Percentiles rank a stretch among this genome's conserved stretches.
phyloP scores from a whole-genome alignment of 495 filamentous ascomycete genomes.

The Entonaema liquescens region DNA sequence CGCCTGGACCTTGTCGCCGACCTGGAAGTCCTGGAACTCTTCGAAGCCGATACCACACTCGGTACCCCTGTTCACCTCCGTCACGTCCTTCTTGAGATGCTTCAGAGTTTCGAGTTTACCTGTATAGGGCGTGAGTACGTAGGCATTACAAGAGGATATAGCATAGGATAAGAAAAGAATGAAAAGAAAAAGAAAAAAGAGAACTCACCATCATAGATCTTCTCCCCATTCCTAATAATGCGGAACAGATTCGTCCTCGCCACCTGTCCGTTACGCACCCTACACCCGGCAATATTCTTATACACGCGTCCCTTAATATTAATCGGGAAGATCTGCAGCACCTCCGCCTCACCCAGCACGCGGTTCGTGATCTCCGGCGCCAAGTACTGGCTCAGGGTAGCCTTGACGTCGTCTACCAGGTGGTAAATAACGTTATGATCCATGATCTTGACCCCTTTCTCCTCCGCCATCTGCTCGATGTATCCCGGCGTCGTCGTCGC shows the following conservation, averaged over 20 bases:
- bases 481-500: conserved; percentile 75
- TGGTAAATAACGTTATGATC: conserved; percentile 94
- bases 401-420: conserved; percentile 82
- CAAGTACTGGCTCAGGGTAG: conserved; percentile 70
- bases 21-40: conserved; percentile 76
- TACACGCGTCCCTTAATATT: conserved; percentile 74
- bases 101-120: conserved; percentile 83
- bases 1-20: conserved; percentile 85
- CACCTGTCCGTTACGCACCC: conserved; percentile 83
- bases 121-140: conserved; percentile 47
- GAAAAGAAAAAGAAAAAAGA: background rate
- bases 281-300: conserved; percentile 83
- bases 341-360: conserved; percentile 88
- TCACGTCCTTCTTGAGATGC: conserved; percentile 89
- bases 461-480: conserved; percentile 74
- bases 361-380: conserved; percentile 67
- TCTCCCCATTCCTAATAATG: conserved; percentile 71
- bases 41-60: conserved; percentile 94
- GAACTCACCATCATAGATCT: conserved; percentile 80
- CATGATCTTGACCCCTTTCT: conserved; percentile 74
- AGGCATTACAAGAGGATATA: background rate
- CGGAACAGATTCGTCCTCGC: conserved; percentile 68
- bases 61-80: conserved; percentile 85
- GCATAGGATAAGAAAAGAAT: background rate
- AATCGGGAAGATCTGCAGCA: conserved; percentile 83